These are phyloP conservation scores for Lycium barbarum DNA, from an alignment of 257 asterid genomes.

Conservation along the genomic window DNA sequence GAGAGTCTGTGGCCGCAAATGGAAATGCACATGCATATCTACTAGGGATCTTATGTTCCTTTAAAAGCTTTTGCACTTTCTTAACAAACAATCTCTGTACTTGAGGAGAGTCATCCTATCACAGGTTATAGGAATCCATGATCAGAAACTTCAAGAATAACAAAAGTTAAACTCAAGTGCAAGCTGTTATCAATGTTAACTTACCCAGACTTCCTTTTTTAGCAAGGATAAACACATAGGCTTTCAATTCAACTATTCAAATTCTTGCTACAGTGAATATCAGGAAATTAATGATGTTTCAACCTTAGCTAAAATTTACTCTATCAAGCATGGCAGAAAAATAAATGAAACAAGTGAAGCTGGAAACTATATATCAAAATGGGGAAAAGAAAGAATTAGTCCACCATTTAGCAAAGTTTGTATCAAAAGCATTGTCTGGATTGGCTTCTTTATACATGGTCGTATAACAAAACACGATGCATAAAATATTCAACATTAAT, in stretches of 20 bases:
- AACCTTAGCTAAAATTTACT: not conserved
- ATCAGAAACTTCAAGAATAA: slow-evolving; percentile 13
- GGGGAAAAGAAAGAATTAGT: not conserved
- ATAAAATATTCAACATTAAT: slow-evolving; percentile 18
- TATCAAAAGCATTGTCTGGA: not conserved
- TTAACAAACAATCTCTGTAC: slow-evolving; percentile 64
- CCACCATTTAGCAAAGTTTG: not conserved
- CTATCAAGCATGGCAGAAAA: slow-evolving; percentile 15
- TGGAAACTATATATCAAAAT: not conserved
- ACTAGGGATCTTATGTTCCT: slow-evolving; percentile 59
- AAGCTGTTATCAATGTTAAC: not conserved
- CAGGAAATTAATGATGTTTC: not conserved
- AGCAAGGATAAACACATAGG: not conserved
- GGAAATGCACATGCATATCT: slow-evolving; percentile 91
- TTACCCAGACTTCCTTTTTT: slow-evolving; percentile 2
- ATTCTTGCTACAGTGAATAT: slow-evolving; percentile 1
- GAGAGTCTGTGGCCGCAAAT: slow-evolving; percentile 58
- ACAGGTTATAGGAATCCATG: slow-evolving; percentile 31
- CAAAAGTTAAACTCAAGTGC: slow-evolving; percentile 22
- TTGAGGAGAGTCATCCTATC: slow-evolving; percentile 63
- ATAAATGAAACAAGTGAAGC: not conserved
- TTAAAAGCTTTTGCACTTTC: slow-evolving; percentile 68
- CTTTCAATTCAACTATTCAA: slow-evolving; percentile 7
- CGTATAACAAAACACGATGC: not conserved
- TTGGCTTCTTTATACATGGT: not conserved